A percentile compares a stretch with the other conserved stretches of the same genome.
Conservation (phyloP, 2,329 filamentous ascomycete species). For the Alternaria ethzedia region DNA sequence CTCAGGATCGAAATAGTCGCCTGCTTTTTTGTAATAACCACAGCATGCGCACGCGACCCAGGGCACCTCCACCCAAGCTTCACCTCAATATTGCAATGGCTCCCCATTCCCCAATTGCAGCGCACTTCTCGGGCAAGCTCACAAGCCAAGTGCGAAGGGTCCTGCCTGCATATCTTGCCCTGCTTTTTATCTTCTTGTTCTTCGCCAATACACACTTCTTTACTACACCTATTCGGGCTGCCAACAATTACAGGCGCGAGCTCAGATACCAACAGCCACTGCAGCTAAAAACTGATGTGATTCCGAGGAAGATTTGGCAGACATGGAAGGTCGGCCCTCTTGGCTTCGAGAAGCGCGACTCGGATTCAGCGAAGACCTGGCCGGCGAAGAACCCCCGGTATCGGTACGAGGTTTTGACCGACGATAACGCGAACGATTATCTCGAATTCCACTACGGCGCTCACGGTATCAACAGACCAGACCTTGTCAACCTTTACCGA, state of each 20-base stretch:
- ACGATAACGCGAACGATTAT: constrained; percentile 70
- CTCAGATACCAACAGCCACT: constrained; percentile 44
- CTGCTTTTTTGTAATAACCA: constrained; percentile 36
- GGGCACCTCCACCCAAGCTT: constrained; percentile 43
- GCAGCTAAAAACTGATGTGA: constrained; percentile 28
- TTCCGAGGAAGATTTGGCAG: constrained; percentile 78
- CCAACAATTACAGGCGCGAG: constrained; percentile 42
- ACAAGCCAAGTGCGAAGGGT: constrained; percentile 45
- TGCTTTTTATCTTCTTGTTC: constrained; percentile 41
- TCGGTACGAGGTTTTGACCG: constrained; percentile 73
- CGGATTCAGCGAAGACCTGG: constrained; percentile 68
- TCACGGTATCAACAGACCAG: constrained; percentile 68
- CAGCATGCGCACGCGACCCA: constrained; percentile 44
- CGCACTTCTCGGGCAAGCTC: constrained; percentile 41
- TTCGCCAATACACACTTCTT: constrained; percentile 44
- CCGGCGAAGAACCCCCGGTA: constrained; percentile 68
- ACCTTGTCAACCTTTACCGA: constrained; percentile 48
- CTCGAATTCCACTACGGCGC: constrained; percentile 72
- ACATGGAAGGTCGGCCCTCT: constrained; percentile 76
- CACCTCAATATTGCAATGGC: constrained; percentile 41
- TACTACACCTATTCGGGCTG: constrained; percentile 42
- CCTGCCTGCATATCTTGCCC: constrained; percentile 40
- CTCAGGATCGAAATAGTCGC: constrained; percentile 13
- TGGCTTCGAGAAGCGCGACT: constrained; percentile 69
- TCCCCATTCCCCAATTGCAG: constrained; percentile 41